Evolutionary conservation across 2,329 filamentous ascomycete genomes (phyloP).

Genomic region (Pseudovirgaria hyperparasitica): DNA sequence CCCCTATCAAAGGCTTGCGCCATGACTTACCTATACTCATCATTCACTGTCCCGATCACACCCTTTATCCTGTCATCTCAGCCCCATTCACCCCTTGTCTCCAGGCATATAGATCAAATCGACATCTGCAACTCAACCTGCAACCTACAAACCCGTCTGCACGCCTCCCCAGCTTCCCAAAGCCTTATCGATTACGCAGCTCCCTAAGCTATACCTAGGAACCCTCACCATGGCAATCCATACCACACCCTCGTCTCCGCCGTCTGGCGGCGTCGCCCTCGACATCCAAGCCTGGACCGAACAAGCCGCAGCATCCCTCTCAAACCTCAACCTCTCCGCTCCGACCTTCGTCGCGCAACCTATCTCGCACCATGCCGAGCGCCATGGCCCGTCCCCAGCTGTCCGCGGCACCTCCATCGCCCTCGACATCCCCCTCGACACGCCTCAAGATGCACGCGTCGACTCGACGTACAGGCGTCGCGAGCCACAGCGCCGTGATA

Average conservation of each 20-base stretch:
- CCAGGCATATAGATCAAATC: no score
- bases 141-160: no score
- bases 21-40: no score
- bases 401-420: conserved; percentile 45
- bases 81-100: no score
- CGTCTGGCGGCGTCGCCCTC: conserved; percentile 15
- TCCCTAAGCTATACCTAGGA: background rate
- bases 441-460: conserved; percentile 25
- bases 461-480: conserved; percentile 32
- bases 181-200: no score
- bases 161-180: no score
- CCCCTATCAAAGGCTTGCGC: no score
- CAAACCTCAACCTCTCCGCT: conserved; percentile 25
- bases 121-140: no score
- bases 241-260: conserved; percentile 8
- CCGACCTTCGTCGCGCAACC: no score
- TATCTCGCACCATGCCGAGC: no score
- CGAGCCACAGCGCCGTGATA: conserved; percentile 46
- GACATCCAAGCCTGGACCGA: conserved; percentile 37
- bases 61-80: no score
- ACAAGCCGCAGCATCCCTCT: conserved; percentile 30
- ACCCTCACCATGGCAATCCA: conserved; percentile 20
- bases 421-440: conserved; percentile 67
- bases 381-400: conserved; percentile 12
- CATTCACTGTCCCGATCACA: no score